Percentiles rank a stretch among this genome's conserved stretches.
phyloP scores from a whole-genome alignment of 257 asterid genomes.

The Solanum rostratum region DNA sequence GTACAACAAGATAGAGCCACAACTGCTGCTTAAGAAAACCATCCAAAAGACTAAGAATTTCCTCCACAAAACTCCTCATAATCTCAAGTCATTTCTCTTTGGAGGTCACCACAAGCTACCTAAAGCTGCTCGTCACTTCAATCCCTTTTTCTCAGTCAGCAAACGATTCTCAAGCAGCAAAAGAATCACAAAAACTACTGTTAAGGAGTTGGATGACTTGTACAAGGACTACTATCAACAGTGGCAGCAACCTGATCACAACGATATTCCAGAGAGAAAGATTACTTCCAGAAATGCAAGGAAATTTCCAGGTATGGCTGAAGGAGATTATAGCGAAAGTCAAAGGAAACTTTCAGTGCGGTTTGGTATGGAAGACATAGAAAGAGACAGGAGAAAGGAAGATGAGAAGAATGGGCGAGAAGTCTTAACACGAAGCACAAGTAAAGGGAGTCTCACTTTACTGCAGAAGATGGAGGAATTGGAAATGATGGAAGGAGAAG shows the following conservation, averaged over 20 bases:
- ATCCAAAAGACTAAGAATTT: slow-evolving; percentile 38
- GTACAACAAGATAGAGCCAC: slow-evolving; percentile 16
- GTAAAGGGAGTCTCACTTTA: slow-evolving; percentile 12
- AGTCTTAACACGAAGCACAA: slow-evolving; percentile 11
- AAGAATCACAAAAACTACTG: slow-evolving; percentile 9
- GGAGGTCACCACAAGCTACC: slow-evolving; percentile 33
- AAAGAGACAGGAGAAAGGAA: slow-evolving; percentile 10
- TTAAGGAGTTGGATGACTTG: slow-evolving; percentile 21
- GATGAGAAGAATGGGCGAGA: slow-evolving; percentile 19
- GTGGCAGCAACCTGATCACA: slow-evolving; percentile 13
- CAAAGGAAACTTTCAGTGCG: slow-evolving; percentile 13
- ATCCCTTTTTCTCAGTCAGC: slow-evolving; percentile 15
- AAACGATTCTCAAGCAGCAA: slow-evolving; percentile 1
- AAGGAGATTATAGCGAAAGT: slow-evolving; percentile 15
- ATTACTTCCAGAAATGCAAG: background rate
- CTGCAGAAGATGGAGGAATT: slow-evolving; percentile 53
- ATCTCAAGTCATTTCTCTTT: slow-evolving; percentile 34
- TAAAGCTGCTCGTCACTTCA: slow-evolving; percentile 10
- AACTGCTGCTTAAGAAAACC: slow-evolving; percentile 42
- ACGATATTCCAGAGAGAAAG: slow-evolving; percentile 6
- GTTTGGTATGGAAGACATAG: slow-evolving; percentile 6
- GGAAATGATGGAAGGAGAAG: slow-evolving; percentile 60
- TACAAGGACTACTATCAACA: slow-evolving; percentile 25
- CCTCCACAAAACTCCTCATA: slow-evolving; percentile 26
- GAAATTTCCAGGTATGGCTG: slow-evolving; percentile 12